These are phyloP conservation scores for Saccharomycopsis sp. DNA, from an alignment of 805 yeast genomes.

Conservation along the genomic window DNA sequence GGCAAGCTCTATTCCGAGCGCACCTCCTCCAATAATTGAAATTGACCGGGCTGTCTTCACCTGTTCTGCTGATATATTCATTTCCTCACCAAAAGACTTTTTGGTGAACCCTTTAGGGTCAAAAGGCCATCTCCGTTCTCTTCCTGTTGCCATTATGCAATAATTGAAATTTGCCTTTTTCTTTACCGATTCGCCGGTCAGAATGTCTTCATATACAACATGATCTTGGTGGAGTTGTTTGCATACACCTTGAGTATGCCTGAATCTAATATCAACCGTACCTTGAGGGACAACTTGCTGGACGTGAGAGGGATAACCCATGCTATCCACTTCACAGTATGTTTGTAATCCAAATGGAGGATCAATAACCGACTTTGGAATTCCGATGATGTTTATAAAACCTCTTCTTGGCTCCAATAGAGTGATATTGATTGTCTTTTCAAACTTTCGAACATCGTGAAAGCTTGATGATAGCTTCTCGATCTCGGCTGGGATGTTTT, in stretches of 20 bases:
- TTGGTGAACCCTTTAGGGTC: slow-evolving; percentile 40
- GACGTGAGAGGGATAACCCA: slow-evolving; percentile 21
- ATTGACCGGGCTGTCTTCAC: slow-evolving; percentile 32
- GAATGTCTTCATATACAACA: slow-evolving; percentile 7
- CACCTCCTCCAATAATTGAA: slow-evolving; percentile 41
- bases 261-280: slow-evolving; percentile 23
- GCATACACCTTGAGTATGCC: slow-evolving; percentile 22
- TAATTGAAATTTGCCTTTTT: slow-evolving; percentile 34
- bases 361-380: slow-evolving; percentile 34
- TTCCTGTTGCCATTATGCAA: slow-evolving; percentile 41
- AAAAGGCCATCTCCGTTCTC: slow-evolving; percentile 48
- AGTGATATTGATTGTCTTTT: slow-evolving; percentile 25
- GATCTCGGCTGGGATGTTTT: slow-evolving; percentile 2
- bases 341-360: slow-evolving; percentile 30
- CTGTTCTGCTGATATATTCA: slow-evolving; percentile 30
- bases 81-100: slow-evolving; percentile 35
- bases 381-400: slow-evolving; percentile 34
- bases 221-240: slow-evolving; percentile 9
- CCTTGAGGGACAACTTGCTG: slow-evolving; percentile 21
- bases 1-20: slow-evolving; percentile 45
- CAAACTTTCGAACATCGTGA: slow-evolving; percentile 6
- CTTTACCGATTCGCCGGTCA: slow-evolving; percentile 1
- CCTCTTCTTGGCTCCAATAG: slow-evolving; percentile 38
- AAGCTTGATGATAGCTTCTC: neutral
- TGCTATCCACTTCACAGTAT: slow-evolving; percentile 24